Evolutionary conservation across 2,329 filamentous ascomycete species (phyloP).

Genomic region (Whalleya microplaca): DNA sequence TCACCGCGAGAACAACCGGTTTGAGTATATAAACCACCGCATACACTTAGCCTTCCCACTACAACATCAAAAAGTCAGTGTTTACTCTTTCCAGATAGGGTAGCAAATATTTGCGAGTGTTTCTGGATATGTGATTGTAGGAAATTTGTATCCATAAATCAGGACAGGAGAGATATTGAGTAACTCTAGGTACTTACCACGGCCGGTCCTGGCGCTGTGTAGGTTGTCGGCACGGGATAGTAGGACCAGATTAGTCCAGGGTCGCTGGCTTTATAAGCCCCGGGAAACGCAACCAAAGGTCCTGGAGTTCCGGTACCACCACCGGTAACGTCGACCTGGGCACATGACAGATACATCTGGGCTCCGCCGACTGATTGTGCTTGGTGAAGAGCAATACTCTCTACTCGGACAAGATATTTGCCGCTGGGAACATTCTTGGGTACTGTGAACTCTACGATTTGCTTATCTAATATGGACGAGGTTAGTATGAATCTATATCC

Average conservation of each 20-base stretch:
- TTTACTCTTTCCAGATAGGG: too few relatives aligned
- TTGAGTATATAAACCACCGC: too few relatives aligned
- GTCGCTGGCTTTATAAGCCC: conserved; percentile 37
- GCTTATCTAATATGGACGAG: conserved; percentile 23
- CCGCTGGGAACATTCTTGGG: conserved; percentile 38
- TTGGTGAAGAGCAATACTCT: conserved; percentile 41
- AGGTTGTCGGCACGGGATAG: conserved; percentile 34
- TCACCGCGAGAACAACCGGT: too few relatives aligned
- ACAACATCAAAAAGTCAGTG: too few relatives aligned
- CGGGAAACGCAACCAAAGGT: conserved; percentile 36
- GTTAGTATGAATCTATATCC: background rate
- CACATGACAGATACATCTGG: conserved; percentile 40
- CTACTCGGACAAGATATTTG: conserved; percentile 42
- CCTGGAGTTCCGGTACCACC: conserved; percentile 34
- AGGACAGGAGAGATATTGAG: too few relatives aligned
- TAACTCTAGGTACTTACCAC: conserved; percentile 5
- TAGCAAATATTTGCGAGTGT: too few relatives aligned
- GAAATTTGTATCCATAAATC: too few relatives aligned
- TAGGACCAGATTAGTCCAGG: conserved; percentile 33
- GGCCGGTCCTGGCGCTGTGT: conserved; percentile 33
- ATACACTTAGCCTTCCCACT: too few relatives aligned
- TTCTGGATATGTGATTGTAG: too few relatives aligned
- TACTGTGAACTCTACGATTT: conserved; percentile 38
- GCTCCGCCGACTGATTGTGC: conserved; percentile 37
- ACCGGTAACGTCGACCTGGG: conserved; percentile 36